These are phyloP conservation scores for Hippophae gyantsensis DNA, from an alignment of 306 rosid species.

Conservation along the genomic window DNA sequence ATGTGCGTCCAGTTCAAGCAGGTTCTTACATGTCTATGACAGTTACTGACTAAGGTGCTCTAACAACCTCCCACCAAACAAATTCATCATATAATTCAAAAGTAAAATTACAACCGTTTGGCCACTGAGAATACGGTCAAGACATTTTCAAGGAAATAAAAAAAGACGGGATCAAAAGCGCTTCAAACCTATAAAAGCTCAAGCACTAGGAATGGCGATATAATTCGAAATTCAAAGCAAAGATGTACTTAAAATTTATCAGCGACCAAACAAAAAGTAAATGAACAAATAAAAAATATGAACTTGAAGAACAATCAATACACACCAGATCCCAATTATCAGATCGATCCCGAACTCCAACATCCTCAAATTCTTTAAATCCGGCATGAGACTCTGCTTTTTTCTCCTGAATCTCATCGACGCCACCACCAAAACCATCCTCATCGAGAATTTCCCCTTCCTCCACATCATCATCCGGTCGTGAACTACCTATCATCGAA, in stretches of 20 bases:
- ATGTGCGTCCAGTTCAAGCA: slow-evolving; percentile 76
- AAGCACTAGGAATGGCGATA: too few relatives aligned
- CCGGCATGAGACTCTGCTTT: slow-evolving; percentile 36
- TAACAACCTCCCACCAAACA: slow-evolving; percentile 54
- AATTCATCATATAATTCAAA: slow-evolving; percentile 33
- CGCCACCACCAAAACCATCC: slow-evolving; percentile 29
- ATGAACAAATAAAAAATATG: not conserved
- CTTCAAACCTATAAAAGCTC: not conserved
- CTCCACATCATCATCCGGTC: slow-evolving; percentile 60
- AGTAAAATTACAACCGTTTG: slow-evolving; percentile 22
- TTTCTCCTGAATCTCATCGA: slow-evolving; percentile 27
- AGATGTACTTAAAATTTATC: slow-evolving; percentile 23
- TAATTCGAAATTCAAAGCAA: too few relatives aligned
- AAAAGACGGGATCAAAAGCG: not conserved
- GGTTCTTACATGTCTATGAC: slow-evolving; percentile 77
- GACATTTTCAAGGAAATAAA: not conserved
- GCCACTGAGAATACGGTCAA: slow-evolving; percentile 27
- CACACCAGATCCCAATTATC: slow-evolving; percentile 53
- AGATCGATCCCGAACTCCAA: slow-evolving; percentile 29
- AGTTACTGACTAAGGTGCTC: slow-evolving; percentile 62
- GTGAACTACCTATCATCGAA: slow-evolving; percentile 7
- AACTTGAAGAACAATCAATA: slow-evolving; percentile 10
- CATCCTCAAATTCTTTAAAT: slow-evolving; percentile 41
- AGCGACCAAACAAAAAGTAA: slow-evolving; percentile 38
- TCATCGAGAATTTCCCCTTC: slow-evolving; percentile 96